Base-by-base conservation (phyloP, 139 green algal genomes). In the Chlamydomonas asymmetrica region DNA sequence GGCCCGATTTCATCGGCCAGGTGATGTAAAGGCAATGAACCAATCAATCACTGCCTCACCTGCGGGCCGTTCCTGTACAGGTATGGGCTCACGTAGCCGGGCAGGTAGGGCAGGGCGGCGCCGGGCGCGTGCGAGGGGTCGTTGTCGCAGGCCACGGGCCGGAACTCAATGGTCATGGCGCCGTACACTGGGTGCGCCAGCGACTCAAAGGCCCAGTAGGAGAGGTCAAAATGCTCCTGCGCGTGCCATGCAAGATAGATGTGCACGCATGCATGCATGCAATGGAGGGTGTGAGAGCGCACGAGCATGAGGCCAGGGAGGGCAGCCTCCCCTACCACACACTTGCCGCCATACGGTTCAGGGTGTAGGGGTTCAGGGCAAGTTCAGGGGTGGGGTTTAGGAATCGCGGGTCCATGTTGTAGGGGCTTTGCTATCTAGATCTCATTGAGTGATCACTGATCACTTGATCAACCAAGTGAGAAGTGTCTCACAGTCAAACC, bases 161-260 rank as follows among this genome's bases (percentile, higher is more conserved):
- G 68, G 57, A 76, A 85, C 41, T 80, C 68, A 5, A 82, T 64
- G 39, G 27, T 7, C 27, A 81, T 63, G 10, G 70, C 66, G 43
- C 75, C 75, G 57, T 75, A 74, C 27, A 80, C 73, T 10, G 84
- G 84, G 65, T 89, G 83, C 10, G 84, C 84, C 59, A 91, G 79
- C 71, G 85, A 38, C 79, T 91, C 79, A 71, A 93, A 91, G 0
- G 82, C 86, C 34, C 52, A 88, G 78, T 88, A 91, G 8, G 64
- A 82, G n/a, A 91, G 65, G 78, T 93, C 88, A 76, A 90, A 89
- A 75, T 92, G 87, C 35, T 84, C 35, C 50, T 78, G 67, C 38
- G 61, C 75, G 66, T 1, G 29, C 40, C 56, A 1, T 2, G 38
- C 6, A 4, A 18, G 18, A 16, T 13, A 25, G 43, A 7, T 27